A percentile compares a stretch with the other conserved stretches of the same genome.
Conservation (phyloP, 225 moss, liverwort and hornwort species). For the Marchantia paleacea region DNA sequence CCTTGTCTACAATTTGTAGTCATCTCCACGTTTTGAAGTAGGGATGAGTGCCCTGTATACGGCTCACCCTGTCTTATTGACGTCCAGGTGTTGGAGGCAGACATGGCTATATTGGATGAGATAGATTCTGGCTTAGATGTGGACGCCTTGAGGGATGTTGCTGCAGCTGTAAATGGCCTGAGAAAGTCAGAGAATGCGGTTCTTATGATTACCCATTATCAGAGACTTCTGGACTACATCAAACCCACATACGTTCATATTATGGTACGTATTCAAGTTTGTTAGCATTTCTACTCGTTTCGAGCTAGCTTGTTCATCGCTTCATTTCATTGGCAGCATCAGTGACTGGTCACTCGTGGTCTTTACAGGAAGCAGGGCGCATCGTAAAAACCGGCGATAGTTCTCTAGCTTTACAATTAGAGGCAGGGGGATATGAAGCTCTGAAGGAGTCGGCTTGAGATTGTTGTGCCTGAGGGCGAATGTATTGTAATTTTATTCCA, state of each 20-base stretch:
- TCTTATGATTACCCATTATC: slow-evolving; percentile 98
- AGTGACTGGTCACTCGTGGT: background rate
- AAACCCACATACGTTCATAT: slow-evolving; percentile 85
- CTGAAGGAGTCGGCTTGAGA: slow-evolving; percentile 37
- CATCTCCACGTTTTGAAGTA: too few relatives aligned
- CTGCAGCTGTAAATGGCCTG: slow-evolving; percentile 76
- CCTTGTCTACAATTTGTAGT: too few relatives aligned
- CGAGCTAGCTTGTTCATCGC: background rate
- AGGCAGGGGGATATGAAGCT: slow-evolving; percentile 86
- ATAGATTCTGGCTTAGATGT: slow-evolving; percentile 97
- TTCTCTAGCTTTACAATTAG: slow-evolving; percentile 79
- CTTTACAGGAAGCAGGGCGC: slow-evolving; percentile 72
- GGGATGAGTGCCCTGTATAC: too few relatives aligned
- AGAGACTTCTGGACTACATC: slow-evolving; percentile 92
- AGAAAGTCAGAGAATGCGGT: slow-evolving; percentile 65
- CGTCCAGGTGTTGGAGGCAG: slow-evolving; percentile 88
- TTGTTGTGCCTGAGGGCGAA: background rate
- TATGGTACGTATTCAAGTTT: slow-evolving; percentile 51
- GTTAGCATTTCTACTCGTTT: background rate
- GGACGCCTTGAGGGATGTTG: slow-evolving; percentile 90
- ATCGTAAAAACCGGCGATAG: slow-evolving; percentile 87
- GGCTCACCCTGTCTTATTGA: slow-evolving; percentile 4
- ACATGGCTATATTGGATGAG: slow-evolving; percentile 95
- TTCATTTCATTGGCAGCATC: background rate
- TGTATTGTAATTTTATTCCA: background rate